Conservation (phyloP, 225 moss, liverwort and hornwort genomes). For the Neckera pumila region DNA sequence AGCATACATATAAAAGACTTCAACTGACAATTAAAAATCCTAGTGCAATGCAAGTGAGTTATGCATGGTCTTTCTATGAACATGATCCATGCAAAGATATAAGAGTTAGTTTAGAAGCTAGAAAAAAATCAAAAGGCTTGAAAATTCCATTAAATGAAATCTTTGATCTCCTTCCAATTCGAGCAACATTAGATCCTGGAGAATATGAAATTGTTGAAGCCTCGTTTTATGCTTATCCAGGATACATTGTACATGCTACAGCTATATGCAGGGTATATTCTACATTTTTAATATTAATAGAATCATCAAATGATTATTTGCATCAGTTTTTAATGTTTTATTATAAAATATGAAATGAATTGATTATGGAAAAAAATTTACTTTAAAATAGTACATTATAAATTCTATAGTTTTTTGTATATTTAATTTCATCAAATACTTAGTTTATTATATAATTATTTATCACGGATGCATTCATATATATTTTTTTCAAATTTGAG, state of each 20-base stretch:
- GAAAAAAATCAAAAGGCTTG: background rate
- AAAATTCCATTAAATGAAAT: background rate
- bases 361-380: background rate
- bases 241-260: background rate
- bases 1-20: background rate
- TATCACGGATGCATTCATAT: rapidly evolving
- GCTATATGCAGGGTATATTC: background rate
- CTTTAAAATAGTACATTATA: background rate
- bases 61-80: background rate
- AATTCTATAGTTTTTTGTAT: too few relatives aligned
- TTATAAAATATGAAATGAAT: background rate
- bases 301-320: background rate
- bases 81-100: background rate
- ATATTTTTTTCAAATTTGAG: rapidly evolving
- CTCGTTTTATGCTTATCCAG: background rate
- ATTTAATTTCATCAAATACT: background rate
- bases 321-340: background rate
- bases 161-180: background rate
- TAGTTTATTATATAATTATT: background rate
- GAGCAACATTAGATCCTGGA: background rate
- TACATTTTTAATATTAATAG: too few relatives aligned
- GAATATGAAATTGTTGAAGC: background rate
- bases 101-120: background rate
- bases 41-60: background rate
- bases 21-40: background rate